Base-by-base conservation (phyloP, 768 basidiomycete genomes). In the Naematelia aurantialba region DNA sequence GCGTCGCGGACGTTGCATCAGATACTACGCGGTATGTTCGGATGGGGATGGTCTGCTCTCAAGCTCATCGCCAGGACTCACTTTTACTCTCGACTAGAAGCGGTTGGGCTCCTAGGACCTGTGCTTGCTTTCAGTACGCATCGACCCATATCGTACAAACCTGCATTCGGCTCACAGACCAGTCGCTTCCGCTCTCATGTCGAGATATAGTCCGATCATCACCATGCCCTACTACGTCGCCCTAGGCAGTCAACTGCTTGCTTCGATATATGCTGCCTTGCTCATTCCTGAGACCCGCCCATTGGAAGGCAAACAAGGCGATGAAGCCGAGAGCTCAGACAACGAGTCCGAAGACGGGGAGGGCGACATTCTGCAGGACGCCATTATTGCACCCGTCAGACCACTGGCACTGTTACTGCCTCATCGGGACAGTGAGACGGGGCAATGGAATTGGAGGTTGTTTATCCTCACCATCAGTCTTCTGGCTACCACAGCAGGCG, bases 31-130 rank as follows among this genome's bases (percentile, higher is more conserved):
- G 67, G 60, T 70, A 31, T 30, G 63, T 59, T 3, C n/a, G n/a
- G n/a, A n/a, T n/a, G n/a, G n/a, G n/a, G n/a, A n/a, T n/a, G n/a
- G n/a, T n/a, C n/a, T n/a, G n/a, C n/a, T n/a, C 45, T n/a, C 19
- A n/a, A 24, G 24, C 62, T 56, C 53, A 54, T 12, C 22, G 26
- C 19, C 44, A 70, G 66, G 44, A 71, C 71, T 3, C 61, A 58
- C 5, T 68, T 66, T 25, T 73, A 70, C 50, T 70, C 69, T n/a
- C 60, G 65, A 1, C 62, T 70, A 52, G 72, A 73, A 55, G 69
- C 72, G 25, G 60, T 70, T 27, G 59, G 64, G 10, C 56, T 73
- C 5, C 60, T 73, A 3, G 72, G 72, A 14, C 72, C 72, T 3
- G 69, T 69, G 53, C 51, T 52, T 1, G 71, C 66, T 10, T 67